Evolutionary conservation across 1,284 basidiomycete species (phyloP), one percentile per base, ranked within the genome.

Genomic region (Neonothopanus nambi): DNA sequence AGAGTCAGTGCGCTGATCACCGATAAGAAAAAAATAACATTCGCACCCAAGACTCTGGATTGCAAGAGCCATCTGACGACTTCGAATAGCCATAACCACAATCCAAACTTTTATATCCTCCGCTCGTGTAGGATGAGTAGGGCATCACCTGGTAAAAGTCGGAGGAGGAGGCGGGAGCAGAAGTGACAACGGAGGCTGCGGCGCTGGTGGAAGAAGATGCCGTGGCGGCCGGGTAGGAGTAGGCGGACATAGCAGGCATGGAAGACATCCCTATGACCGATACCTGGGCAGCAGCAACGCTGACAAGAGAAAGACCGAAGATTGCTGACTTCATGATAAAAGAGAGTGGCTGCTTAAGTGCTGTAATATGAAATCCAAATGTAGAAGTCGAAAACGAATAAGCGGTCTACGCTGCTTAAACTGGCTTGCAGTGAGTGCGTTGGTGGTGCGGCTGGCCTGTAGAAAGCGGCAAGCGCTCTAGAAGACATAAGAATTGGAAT

Each of bases 371-470:
- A 69, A 68, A 67, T 63, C 64, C 59, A 65, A 61, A 70, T 66
- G 67, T 66, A 60, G 70, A 73, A 68, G 67, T 71, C 61, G 66
- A 70, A 68, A 71, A 72, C 46, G 70, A 71, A 69, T 59, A 67
- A 84, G 85, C 85, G 85, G 73, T 88, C 84, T 81, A 87, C 85
- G 85, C 85, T 84, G 73, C 69, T 57, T 72, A 71, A 65, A 78
- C 79, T 82, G 81, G 75, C 81, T 82, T 70, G 81, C 81, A 84
- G 80, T 74, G 69, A 62, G 64, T 61, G 67, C 62, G 63, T 68
- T 62, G 59, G 59, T 56, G 61, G 61, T 47, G 50, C 43, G 52
- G 64, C 64, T 65, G 62, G 67, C 62, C 65, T 67, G 50, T 55
- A 57, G 59, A 60, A 61, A 68, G 64, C 67, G 67, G 67, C 75